A percentile compares a stretch with the other conserved stretches of the same genome.
These are phyloP conservation scores for Aspergillus bridgeri DNA, from an alignment of 495 filamentous ascomycete genomes.

Conservation along the genomic window DNA sequence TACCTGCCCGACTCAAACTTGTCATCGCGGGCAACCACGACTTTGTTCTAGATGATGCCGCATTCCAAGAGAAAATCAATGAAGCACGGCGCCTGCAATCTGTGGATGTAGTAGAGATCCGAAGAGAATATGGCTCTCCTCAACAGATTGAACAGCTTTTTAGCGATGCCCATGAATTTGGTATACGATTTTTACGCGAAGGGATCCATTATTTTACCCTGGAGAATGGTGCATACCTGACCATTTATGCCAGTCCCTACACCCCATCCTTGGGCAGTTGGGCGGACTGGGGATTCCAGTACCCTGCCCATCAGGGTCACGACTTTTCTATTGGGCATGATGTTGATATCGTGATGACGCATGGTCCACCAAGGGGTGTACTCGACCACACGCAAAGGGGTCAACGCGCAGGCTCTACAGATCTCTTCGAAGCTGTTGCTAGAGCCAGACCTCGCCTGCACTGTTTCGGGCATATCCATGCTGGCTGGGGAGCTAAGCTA, in stretches of 20 bases:
- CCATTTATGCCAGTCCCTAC: slow-evolving; percentile 64
- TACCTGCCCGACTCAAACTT: slow-evolving; percentile 62
- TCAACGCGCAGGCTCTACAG: slow-evolving; percentile 51
- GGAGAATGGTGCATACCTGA: slow-evolving; percentile 54
- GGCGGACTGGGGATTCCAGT: slow-evolving; percentile 54
- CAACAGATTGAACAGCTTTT: slow-evolving; percentile 28
- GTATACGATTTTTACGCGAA: slow-evolving; percentile 60
- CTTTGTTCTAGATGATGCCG: slow-evolving; percentile 53
- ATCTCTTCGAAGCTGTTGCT: slow-evolving; percentile 55
- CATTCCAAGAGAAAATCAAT: slow-evolving; percentile 30
- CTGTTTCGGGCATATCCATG: slow-evolving; percentile 74
- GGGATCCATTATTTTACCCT: slow-evolving; percentile 53
- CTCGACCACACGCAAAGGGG: slow-evolving; percentile 42
- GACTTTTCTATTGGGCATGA: slow-evolving; percentile 44
- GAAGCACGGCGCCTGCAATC: slow-evolving; percentile 12
- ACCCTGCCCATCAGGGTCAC: slow-evolving; percentile 45
- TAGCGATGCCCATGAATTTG: slow-evolving; percentile 27
- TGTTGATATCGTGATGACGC: slow-evolving; percentile 63
- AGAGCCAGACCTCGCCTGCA: slow-evolving; percentile 56
- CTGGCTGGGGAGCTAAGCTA: slow-evolving; percentile 62
- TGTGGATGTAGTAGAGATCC: slow-evolving; percentile 25
- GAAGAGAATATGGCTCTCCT: slow-evolving; percentile 26
- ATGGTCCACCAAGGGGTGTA: slow-evolving; percentile 60
- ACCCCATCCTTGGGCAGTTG: slow-evolving; percentile 37
- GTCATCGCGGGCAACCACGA: slow-evolving; percentile 75